These are phyloP conservation scores for Geranium rotundifolium DNA, from an alignment of 345 rosid species.

Conservation along the genomic window DNA sequence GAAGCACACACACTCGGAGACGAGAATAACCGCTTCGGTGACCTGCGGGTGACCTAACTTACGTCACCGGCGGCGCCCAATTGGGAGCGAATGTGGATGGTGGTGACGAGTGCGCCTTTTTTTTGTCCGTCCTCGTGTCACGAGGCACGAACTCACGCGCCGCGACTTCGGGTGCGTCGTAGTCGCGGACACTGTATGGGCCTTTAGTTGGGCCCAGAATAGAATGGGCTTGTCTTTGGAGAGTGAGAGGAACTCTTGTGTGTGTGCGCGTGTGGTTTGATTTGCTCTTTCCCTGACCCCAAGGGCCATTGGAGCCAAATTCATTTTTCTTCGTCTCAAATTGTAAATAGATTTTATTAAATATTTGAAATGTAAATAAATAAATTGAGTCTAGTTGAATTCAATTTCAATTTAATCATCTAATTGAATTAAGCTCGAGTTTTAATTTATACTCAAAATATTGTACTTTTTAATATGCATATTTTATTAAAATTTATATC, in stretches of 20 bases:
- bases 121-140: too few species aligned
- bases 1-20: background rate
- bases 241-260: background rate
- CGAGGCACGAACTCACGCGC: constrained; percentile 7
- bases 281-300: constrained; percentile 11
- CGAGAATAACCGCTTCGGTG: background rate
- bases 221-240: constrained; percentile 9
- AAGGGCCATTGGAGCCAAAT: constrained; percentile 11
- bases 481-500: too few species aligned
- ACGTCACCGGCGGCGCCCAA: constrained; percentile 23
- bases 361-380: too few species aligned
- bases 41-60: constrained; percentile 9
- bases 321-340: background rate
- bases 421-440: too few species aligned
- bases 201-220: too few species aligned
- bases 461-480: too few species aligned
- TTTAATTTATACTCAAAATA: too few species aligned
- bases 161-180: constrained; percentile 7
- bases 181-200: background rate
- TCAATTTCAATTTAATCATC: too few species aligned
- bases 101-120: constrained; percentile 22
- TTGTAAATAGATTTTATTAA: too few species aligned
- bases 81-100: constrained; percentile 15
- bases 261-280: constrained; percentile 19
- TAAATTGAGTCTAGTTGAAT: too few species aligned